A percentile compares a stretch with the other conserved stretches of the same genome.
Conservation (phyloP, 164 flowering plant species). For the Echeveria elegans region DNA sequence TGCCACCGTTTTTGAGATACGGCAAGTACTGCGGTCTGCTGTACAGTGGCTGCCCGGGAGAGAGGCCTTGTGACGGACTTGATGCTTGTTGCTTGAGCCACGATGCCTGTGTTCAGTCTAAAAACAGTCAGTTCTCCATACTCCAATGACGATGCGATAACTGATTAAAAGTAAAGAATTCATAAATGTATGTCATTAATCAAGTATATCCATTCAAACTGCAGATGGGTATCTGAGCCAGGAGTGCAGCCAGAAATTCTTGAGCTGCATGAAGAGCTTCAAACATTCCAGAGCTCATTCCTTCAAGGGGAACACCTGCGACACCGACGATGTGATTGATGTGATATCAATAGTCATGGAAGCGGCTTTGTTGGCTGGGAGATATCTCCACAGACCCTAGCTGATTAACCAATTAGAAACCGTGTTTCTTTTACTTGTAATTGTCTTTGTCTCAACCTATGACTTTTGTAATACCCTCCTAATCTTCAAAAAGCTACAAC, state of each 20-base stretch:
- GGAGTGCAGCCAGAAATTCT: slow-evolving; percentile 56
- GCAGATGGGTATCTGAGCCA: slow-evolving; percentile 70
- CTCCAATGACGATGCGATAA: background rate
- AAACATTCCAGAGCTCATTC: slow-evolving; percentile 25
- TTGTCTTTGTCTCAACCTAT: background rate
- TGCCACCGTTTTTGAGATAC: slow-evolving; percentile 86
- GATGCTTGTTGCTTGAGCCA: slow-evolving; percentile 89
- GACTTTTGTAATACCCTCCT: background rate
- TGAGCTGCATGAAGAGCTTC: slow-evolving; percentile 52
- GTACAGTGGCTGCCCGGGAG: slow-evolving; percentile 92
- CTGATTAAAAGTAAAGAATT: too few species aligned
- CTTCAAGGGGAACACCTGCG: slow-evolving; percentile 61
- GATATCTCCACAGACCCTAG: slow-evolving; percentile 43
- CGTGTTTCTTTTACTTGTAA: background rate
- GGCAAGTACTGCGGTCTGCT: slow-evolving; percentile 96
- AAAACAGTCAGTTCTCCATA: slow-evolving; percentile 19
- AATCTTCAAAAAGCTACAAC: background rate
- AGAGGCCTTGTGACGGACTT: slow-evolving; percentile 83
- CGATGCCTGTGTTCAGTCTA: slow-evolving; percentile 65
- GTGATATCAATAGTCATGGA: slow-evolving; percentile 57
- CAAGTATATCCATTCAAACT: background rate
- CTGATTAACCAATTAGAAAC: background rate
- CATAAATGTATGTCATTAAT: too few species aligned
- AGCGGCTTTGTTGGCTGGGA: slow-evolving; percentile 73
- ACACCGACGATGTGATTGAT: slow-evolving; percentile 43